Base-by-base conservation (phyloP, 257 asterid genomes). In the Phtheirospermum japonicum region DNA sequence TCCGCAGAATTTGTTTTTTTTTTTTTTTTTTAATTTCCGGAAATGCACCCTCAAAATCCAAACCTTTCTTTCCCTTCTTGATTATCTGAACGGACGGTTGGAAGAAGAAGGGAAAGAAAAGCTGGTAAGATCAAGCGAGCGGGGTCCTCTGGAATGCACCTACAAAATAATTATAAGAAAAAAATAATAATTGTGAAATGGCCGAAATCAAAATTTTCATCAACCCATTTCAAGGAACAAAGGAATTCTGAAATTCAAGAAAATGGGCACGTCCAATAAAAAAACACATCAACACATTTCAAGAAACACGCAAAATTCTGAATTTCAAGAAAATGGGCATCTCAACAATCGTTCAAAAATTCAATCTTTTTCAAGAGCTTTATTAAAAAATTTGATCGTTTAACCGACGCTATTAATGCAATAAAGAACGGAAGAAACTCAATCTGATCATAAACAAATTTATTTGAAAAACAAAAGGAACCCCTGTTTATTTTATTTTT, bases 1-100 rank as follows among this genome's bases (percentile, higher is more conserved):
- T 43, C 49, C 61, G 59, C 50, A 39, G 70, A 40, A 61, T 52
- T 51, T 20, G 32, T 2, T 13, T 19, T 31, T 43, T 61, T 51
- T 43, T 45, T 32, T 42, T 42, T 13, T 42, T 42, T 42, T 12
- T 40, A 3, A 4, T 12, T 40, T 13, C 48, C 49, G 14, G 14
- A 61, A 65, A 56, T 72, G 64, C 43, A 68, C 63, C 79, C 60
- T 61, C 71, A 51, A 46, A 71, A 66, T 45, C 46, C 32, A 43
- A 65, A 68, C 83, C 82, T 80, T 85, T 80, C 90, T 82, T 79
- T 83, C 97, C 92, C 96, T 82, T 79, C 94, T 70, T 52, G 9
- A 50, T 68, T 63, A 51, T 63, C 73, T 73, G 64, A 46, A 51
- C 60, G 36, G 55, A 51, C 65, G 67, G 52, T 67, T 67, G 13